Evolutionary conservation across 2,329 filamentous ascomycete genomes (phyloP), one percentile per base, ranked within the genome.

Genomic region (Thielaviopsis musarum): DNA sequence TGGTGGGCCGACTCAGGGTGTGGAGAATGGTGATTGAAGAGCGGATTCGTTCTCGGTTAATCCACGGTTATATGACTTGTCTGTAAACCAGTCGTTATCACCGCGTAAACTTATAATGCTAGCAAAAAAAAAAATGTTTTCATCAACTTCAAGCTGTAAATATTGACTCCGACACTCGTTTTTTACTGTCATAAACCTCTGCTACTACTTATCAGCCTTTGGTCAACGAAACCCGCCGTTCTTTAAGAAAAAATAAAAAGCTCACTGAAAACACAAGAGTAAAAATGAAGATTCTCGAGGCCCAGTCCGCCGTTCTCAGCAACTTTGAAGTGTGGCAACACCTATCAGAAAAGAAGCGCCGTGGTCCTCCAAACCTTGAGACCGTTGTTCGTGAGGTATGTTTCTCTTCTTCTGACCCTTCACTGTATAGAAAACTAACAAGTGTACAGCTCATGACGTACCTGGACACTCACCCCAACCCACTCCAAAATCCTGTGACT

Each of bases 251-350:
- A 41, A 17, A 41, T 13, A 3, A 12, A 48, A 7, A n/a, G 1
- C 9, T 1, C 54, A 28, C 15, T 34, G 30, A 6, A 34, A 34
- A 34, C 10, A 34, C 30, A 34, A 10, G 26, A 21, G 22, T 56
- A 65, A 69, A 41, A 21, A 83, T 85, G 82, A 84, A 87, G 77
- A 80, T 90, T 66, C 72, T 88, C 65, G 84, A 86, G 66, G 75
- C 84, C 2, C 84, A 88, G 68, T 81, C 81, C 30, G 84, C 83
- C 5, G 77, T 84, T 51, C 74, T 90, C 66, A 81, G 82, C 68
- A 89, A 89, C 69, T 84, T 80, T 64, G 86, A 89, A 74, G 84
- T 89, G 63, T 83, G 83, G 66, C 74, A 77, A 60, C 84, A 87
- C 65, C 71, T 89, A 48, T 71, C 72, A 5, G 77, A 83, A 54